Percentiles rank a stretch among this genome's conserved stretches.
Conservation (phyloP, 768 basidiomycete species). For the Phaffia tasmanica region DNA sequence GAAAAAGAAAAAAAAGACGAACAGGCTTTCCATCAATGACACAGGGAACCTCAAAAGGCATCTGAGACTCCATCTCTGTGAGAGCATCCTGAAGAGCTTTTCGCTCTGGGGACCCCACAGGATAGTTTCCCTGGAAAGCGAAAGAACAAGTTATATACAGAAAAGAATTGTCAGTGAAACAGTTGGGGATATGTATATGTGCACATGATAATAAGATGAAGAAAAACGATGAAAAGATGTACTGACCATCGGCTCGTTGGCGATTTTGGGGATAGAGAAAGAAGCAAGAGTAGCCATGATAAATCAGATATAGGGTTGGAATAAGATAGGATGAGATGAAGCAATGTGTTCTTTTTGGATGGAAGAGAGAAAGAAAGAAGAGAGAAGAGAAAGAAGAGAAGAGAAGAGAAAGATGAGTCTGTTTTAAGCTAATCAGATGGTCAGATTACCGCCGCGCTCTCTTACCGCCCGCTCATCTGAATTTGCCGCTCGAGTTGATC, state of each 20-base stretch:
- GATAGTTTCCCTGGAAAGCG: conserved; percentile 57
- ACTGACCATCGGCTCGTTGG: conserved; percentile 89
- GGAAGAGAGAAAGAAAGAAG: neutral
- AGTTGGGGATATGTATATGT: neutral
- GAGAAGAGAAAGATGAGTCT: too few relatives aligned
- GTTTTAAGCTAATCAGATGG: too few relatives aligned
- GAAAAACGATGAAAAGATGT: neutral
- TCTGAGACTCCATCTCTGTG: conserved; percentile 62
- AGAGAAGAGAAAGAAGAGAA: too few relatives aligned
- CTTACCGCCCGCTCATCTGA: too few relatives aligned
- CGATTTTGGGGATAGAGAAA: conserved; percentile 72
- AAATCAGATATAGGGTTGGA: neutral
- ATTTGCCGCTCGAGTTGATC: too few relatives aligned
- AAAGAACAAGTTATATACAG: neutral
- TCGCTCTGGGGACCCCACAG: conserved; percentile 67
- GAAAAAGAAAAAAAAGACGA: conserved; percentile 31
- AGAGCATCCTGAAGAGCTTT: conserved; percentile 59
- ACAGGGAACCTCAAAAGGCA: conserved; percentile 87
- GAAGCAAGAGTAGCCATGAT: conserved; percentile 48
- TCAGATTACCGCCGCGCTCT: too few relatives aligned
- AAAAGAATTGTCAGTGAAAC: neutral
- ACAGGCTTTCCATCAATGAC: conserved; percentile 82
- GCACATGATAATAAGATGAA: neutral
- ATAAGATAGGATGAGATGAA: neutral
- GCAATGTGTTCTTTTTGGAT: neutral